Evolutionary conservation across 805 yeast genomes (phyloP).

Genomic region (Scheffersomyces coipomensis): DNA sequence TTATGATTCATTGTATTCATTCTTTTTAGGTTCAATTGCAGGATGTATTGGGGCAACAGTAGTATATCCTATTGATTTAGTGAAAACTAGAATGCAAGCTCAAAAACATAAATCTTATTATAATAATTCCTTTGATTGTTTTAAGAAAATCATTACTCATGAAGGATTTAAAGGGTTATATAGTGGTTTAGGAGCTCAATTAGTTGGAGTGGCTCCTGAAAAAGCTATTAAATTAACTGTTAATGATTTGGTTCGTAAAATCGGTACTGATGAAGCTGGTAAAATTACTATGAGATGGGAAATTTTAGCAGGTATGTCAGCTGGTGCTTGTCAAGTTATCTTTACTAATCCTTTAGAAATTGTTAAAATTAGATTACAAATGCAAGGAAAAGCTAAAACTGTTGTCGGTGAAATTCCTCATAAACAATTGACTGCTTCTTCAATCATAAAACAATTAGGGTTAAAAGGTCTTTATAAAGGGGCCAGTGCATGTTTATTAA

Average conservation of each 20-base stretch:
- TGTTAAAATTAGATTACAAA: conserved; percentile 91
- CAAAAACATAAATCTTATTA: conserved; percentile 74
- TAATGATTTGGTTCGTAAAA: conserved; percentile 80
- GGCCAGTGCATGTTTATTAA: conserved; percentile 81
- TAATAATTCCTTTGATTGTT: conserved; percentile 82
- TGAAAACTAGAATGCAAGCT: conserved; percentile 96
- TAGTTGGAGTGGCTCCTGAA: conserved; percentile 97
- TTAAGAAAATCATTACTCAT: conserved; percentile 65
- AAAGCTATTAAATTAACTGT: conserved; percentile 95
- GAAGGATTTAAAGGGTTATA: conserved; percentile 88
- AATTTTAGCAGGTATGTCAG: conserved; percentile 84
- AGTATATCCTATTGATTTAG: conserved; percentile 94
- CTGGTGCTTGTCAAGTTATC: conserved; percentile 95
- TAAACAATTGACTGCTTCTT: conserved; percentile 54
- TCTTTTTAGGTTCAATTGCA: conserved; percentile 88
- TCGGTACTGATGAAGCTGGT: conserved; percentile 51
- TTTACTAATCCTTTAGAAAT: conserved; percentile 96
- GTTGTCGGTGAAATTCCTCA: conserved; percentile 37
- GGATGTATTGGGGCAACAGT: conserved; percentile 98
- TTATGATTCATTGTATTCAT: conserved; percentile 79
- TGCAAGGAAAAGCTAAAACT: conserved; percentile 70
- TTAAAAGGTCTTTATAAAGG: conserved; percentile 87
- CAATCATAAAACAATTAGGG: conserved; percentile 78
- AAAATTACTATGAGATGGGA: conserved; percentile 58
- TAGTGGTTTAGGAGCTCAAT: conserved; percentile 90